Percentiles rank a stretch among this genome's conserved stretches.
Conservation (phyloP, 1,284 basidiomycete species). For the Melampsora larici-populina region DNA sequence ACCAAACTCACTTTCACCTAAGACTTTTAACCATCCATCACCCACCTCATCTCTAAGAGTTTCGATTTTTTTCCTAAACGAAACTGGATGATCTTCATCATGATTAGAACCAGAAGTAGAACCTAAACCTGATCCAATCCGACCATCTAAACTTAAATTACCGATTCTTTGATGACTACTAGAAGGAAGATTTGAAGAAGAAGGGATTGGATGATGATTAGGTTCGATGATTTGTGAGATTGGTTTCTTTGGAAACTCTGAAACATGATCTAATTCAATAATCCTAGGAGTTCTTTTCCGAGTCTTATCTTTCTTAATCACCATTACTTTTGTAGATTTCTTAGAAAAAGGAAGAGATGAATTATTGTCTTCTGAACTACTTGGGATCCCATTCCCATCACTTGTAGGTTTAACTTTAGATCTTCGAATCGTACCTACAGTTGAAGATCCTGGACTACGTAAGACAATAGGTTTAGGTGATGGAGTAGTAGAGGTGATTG, state of each 20-base stretch:
- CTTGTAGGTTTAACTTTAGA: too few relatives aligned
- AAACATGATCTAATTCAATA: background rate
- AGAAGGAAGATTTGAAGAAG: constrained; percentile 20
- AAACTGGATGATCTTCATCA: constrained; percentile 54
- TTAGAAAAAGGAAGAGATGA: background rate
- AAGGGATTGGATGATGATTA: too few relatives aligned
- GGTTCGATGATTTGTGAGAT: too few relatives aligned
- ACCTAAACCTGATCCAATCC: background rate
- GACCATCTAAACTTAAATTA: background rate
- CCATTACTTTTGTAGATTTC: background rate
- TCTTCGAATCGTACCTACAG: too few relatives aligned
- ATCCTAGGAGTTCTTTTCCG: background rate
- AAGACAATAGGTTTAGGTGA: background rate
- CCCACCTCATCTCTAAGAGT: constrained; percentile 77
- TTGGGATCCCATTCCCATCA: background rate
- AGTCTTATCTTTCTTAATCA: background rate
- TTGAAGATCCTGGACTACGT: background rate
- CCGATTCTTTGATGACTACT: background rate
- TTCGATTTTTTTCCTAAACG: constrained; percentile 66
- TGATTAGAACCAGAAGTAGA: constrained; percentile 55
- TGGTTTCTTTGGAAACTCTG: background rate
- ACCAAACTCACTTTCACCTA: constrained; percentile 27
- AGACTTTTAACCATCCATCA: constrained; percentile 63
- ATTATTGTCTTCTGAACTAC: background rate
- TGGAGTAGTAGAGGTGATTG: background rate